A percentile compares a stretch with the other conserved stretches of the same genome.
phyloP scores from a whole-genome alignment of 306 rosid genomes.

The Vigna mungo region DNA sequence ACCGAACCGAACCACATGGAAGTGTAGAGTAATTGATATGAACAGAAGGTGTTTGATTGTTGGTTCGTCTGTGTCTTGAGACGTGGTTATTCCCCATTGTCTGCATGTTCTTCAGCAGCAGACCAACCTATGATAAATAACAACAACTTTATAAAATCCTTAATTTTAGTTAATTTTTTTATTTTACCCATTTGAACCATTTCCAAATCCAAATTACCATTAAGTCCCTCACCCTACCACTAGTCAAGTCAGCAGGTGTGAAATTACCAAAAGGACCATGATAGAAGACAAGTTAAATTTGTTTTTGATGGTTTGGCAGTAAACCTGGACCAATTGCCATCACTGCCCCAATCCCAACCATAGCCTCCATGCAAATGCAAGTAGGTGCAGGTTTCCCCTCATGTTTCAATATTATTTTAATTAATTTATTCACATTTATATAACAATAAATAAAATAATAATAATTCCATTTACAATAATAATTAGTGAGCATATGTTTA shows the following conservation, averaged over 20 bases:
- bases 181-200: slow-evolving; percentile 1
- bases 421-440: not conserved
- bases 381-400: not conserved
- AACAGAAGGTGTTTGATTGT: too few relatives aligned
- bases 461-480: too few relatives aligned
- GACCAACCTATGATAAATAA: not conserved
- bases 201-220: not conserved
- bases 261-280: slow-evolving; percentile 9
- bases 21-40: too few relatives aligned
- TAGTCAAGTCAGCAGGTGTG: not conserved
- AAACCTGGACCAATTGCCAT: slow-evolving; percentile 40
- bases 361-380: slow-evolving; percentile 18
- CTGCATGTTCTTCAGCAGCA: not conserved
- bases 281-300: slow-evolving; percentile 23
- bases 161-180: too few relatives aligned
- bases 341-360: not conserved
- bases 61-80: not conserved
- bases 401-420: not conserved
- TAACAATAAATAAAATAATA: too few relatives aligned
- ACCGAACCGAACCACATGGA: too few relatives aligned
- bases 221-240: not conserved
- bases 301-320: not conserved
- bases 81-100: slow-evolving; percentile 12
- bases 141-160: not conserved
- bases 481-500: too few relatives aligned